Evolutionary conservation across 164 flowering plant genomes (phyloP), one percentile per base, ranked within the genome.

Genomic region (Echeveria elegans): DNA sequence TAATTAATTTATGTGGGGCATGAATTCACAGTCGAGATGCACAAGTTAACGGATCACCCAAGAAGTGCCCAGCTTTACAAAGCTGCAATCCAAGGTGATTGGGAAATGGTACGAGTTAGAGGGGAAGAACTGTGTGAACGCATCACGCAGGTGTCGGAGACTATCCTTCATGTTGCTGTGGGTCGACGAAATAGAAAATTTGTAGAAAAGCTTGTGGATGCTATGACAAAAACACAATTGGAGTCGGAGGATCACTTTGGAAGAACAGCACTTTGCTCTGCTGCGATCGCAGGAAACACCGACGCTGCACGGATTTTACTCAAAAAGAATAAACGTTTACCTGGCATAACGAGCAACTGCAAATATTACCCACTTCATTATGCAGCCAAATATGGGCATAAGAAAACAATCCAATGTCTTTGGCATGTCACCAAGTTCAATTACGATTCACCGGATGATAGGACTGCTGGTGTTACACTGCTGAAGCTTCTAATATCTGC

Each of bases 301-400:
- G 47, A 41, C 12, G 67, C 67, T 14, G 67, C 67, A 3, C 24
- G 2, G 67, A 21, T 65, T 21, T 24, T 65, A 53, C 36, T 65
- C 21, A 41, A 65, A 10, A 10, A 0, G 6, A 19, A 24, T 65
- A 53, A 34, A 9, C 34, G 26, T 1, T 24, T 65, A 36, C 45
- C 56, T 6, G 0, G 0, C 26, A 50, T 50, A n/a, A 0, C 21
- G 56, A 50, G 56, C 56, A 50, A 29, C 21, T 12, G 66, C 8
- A 32, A 31, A 24, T 63, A 36, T 30, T 34, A 15, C 0, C 68
- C 68, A 30, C 50, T 66, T 66, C 68, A 66, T n/a, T 66, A 66
- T 31, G 68, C 68, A 16, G 68, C 52, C 8, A 66, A 47, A 37
- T 66, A 66, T 24, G 68, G 68, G 8, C 68, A 66, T 43, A n/a